Evolutionary conservation across 768 basidiomycete genomes (phyloP).

Genomic region (Epithele typhae): DNA sequence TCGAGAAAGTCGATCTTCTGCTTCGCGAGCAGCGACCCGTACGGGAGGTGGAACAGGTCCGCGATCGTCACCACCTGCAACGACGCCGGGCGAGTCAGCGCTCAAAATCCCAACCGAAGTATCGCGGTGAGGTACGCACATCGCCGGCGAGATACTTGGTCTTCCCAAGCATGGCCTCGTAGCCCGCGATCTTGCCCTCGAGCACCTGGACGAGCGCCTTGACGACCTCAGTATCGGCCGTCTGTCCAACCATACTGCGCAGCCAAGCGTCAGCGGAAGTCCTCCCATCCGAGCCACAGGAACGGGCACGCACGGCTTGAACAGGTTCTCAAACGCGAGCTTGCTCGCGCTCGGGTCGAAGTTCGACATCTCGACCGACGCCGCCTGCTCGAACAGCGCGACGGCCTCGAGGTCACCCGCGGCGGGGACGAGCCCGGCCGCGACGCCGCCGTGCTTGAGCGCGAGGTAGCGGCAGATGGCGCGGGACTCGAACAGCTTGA

Average conservation of each 20-base stretch:
- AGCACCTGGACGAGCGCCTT: conserved; percentile 20
- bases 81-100: background rate
- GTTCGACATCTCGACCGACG: conserved; percentile 46
- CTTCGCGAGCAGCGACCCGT: conserved; percentile 27
- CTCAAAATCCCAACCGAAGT: too few relatives aligned
- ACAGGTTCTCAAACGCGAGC: conserved; percentile 38
- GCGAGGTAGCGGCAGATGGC: conserved; percentile 61
- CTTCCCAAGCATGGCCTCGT: conserved; percentile 49
- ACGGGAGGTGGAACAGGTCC: conserved; percentile 56
- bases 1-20: conserved; percentile 27
- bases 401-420: conserved; percentile 26
- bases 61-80: conserved; percentile 44
- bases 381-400: conserved; percentile 38
- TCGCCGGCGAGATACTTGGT: conserved; percentile 31
- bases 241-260: conserved; percentile 16
- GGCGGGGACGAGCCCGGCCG: conserved; percentile 49
- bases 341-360: conserved; percentile 46
- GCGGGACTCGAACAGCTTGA: conserved; percentile 62
- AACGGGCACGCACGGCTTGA: too few relatives aligned
- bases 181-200: conserved; percentile 43
- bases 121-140: conserved; percentile 11
- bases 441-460: conserved; percentile 44
- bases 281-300: too few relatives aligned
- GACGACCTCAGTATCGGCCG: conserved; percentile 10
- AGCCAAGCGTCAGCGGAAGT: background rate